Base-by-base conservation (phyloP, 164 flowering plant species). In the Chimonanthus praecox region DNA sequence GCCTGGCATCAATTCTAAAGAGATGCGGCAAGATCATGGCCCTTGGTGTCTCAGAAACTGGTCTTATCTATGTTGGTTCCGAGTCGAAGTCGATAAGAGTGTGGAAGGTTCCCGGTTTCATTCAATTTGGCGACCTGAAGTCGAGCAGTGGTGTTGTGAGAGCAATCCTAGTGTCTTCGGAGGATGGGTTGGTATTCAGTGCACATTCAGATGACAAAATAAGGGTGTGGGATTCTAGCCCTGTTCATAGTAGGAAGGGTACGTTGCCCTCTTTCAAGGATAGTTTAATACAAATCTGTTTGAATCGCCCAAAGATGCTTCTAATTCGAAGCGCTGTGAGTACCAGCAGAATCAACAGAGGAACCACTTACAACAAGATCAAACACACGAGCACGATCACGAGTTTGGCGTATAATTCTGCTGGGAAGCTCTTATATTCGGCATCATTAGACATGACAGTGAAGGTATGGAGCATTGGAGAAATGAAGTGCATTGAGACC, bases 81-180 rank as follows among this genome's bases (percentile, higher is more conserved):
- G 51, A 67, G 18, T 67, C 70, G 7, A 67, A 67, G 33, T 47
- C 70, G n/a, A 47, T 67, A 44, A 5, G 49, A 21, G 70, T 67
- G n/a, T 67, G 70, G 70, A 67, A 67, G 20, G 49, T 67, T n/a
- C 70, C 70, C 18, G 70, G 51, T 16, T 67, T 67, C 16, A 43
- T 43, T 11, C 49, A 67, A 67, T 48, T 46, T 8, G 51, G 49
- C 7, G 16, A 43, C 9, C 70, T 67, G 8, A 67, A 67, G 20
- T 67, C 70, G 2, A 6, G 70, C 49, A 43, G 49, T 67, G 70
- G 70, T 11, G 49, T 11, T 4, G 51, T 67, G 20, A 45, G n/a
- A 11, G 49, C 70, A 11, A 67, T 67, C n/a, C 49, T 67, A 46
- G 70, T 67, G 33, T 33, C 33, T 44, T 67, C 70, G 44, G 70